Conservation (phyloP, 768 basidiomycete genomes). For the Clavaria fumosa region DNA sequence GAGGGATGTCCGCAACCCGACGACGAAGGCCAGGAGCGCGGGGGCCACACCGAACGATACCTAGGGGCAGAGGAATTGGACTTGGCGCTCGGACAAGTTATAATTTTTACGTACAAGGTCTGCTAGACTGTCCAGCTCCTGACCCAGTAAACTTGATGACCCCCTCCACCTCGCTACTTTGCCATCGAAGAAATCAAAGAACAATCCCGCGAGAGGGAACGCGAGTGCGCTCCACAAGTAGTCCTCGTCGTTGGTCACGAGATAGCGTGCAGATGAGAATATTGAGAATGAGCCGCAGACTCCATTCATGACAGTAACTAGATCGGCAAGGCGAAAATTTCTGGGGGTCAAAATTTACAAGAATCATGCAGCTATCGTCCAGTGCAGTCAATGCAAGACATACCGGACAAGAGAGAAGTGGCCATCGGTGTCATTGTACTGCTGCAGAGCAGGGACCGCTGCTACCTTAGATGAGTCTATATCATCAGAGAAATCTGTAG, state of each 20-base stretch:
- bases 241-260: slow-evolving; percentile 60
- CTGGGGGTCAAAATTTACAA: slow-evolving; percentile 25
- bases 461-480: slow-evolving; percentile 12
- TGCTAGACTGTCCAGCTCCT: slow-evolving; percentile 93
- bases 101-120: slow-evolving; percentile 88
- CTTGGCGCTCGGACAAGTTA: no score
- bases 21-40: slow-evolving; percentile 77
- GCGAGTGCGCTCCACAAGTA: slow-evolving; percentile 78
- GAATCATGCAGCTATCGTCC: slow-evolving; percentile 7
- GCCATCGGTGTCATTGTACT: slow-evolving; percentile 80
- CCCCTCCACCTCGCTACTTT: slow-evolving; percentile 97
- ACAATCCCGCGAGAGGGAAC: slow-evolving; percentile 83
- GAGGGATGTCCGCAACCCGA: slow-evolving; percentile 83
- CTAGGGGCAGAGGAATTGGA: slow-evolving; percentile 34
- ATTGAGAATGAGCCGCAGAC: slow-evolving; percentile 94
- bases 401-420: slow-evolving; percentile 98
- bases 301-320: slow-evolving; percentile 98
- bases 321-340: slow-evolving; percentile 94
- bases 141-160: slow-evolving; percentile 88
- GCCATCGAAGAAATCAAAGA: slow-evolving; percentile 97
- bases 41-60: slow-evolving; percentile 98
- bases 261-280: slow-evolving; percentile 84
- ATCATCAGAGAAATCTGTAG: slow-evolving; percentile 16
- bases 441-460: slow-evolving; percentile 40
- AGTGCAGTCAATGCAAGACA: slow-evolving; percentile 11